phyloP scores from a whole-genome alignment of 2,329 filamentous ascomycete genomes.

The Colletotrichum musicola region DNA sequence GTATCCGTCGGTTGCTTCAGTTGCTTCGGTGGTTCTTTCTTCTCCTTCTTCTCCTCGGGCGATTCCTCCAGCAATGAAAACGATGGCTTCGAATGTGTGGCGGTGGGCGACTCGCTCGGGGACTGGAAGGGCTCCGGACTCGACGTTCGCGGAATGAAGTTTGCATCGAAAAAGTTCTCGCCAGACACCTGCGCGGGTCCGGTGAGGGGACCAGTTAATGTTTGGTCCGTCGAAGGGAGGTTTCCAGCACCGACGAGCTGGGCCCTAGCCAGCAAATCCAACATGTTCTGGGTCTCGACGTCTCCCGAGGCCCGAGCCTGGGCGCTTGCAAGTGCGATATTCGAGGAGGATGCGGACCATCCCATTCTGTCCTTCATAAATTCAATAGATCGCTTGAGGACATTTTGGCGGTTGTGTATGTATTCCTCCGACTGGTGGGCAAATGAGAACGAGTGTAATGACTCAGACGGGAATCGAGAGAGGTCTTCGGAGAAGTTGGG shows the following conservation, averaged over 20 bases:
- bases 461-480: conserved; percentile 92
- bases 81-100: conserved; percentile 32
- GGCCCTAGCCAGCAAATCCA: conserved; percentile 86
- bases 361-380: conserved; percentile 95
- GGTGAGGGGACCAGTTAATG: conserved; percentile 73
- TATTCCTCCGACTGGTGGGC: conserved; percentile 94
- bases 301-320: conserved; percentile 88
- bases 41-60: not conserved
- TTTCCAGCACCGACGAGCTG: conserved; percentile 81
- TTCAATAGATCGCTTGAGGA: conserved; percentile 92
- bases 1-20: conserved; percentile 40
- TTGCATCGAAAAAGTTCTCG: conserved; percentile 87
- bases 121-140: conserved; percentile 62
- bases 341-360: conserved; percentile 76
- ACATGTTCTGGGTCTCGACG: conserved; percentile 88
- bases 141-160: conserved; percentile 72
- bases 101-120: conserved; percentile 50
- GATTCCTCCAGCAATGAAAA: conserved; percentile 29
- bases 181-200: conserved; percentile 81
- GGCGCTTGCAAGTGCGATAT: conserved; percentile 82
- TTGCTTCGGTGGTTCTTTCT: conserved; percentile 38
- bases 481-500: conserved; percentile 90
- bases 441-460: conserved; percentile 97
- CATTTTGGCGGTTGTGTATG: conserved; percentile 90
- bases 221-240: conserved; percentile 61